Base-by-base conservation (phyloP, 2,329 filamentous ascomycete genomes). In the Pseudopithomyces chartarum region DNA sequence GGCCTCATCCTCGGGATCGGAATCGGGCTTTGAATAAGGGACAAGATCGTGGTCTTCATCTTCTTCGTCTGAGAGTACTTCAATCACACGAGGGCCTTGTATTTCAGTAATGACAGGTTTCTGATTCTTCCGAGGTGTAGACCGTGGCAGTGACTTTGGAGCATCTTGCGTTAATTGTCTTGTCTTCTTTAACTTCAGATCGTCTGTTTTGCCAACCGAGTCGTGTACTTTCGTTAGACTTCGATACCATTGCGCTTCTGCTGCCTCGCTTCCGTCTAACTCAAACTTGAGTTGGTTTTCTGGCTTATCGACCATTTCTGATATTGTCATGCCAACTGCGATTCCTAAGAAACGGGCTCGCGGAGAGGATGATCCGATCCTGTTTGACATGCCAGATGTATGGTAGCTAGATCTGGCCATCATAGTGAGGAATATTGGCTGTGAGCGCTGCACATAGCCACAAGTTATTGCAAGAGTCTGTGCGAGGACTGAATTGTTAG, bases 1-100 rank as follows among this genome's bases (percentile, higher is more conserved):
- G 55, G 97, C 92, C 0, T 92, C 94, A 70, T 99, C 95, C 70
- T 96, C 91, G 0, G 87, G 84, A 64, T 99, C 95, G 1, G 90
- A 92, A 67, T 92, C 91, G 0, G 91, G 91, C 73, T 97, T 97
- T 13, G 85, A 85, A 65, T 97, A 97, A 0, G 91, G 85, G 2
- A 86, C 80, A 1, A 98, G 79, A 57, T 90, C 90, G 15, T 83
- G 79, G 32, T 82, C 79, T 7, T 81, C 78, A 13, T 66, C 78
- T 6, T 54, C 63, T 17, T 66, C 68, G 1, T 85, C 83, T 0
- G 85, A 83, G 84, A 73, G 38, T 32, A 86, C 79, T 17, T 82
- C 78, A 23, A 84, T 72, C 38, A 85, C 77, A 55, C 80, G 82
- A n/a, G 80, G 71, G 15, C 71, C 72, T 55, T 64, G 55, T 11